Evolutionary conservation across 192 early-diverging fungal species (phyloP), one percentile per base, ranked within the genome.

Genomic region (Thamnidium elegans): DNA sequence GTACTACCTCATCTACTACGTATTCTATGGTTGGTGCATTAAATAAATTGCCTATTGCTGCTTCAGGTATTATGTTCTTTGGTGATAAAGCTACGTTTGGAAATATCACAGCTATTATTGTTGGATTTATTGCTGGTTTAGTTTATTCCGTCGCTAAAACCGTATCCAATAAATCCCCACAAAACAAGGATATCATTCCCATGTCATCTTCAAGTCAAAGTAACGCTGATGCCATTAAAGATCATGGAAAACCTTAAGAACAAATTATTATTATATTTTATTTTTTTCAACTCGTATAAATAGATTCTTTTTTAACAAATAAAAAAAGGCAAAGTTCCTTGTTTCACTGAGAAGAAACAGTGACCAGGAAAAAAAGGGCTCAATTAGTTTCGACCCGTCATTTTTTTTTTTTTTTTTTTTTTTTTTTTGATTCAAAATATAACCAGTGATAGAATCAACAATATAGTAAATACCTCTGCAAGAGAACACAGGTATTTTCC

Each of bases 11-110:
- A n/a, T 86, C 81, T 4, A 93, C 92, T 23, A 93, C 92, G 0
- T 93, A 91, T 72, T 88, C 86, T n/a, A 99, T 99, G 97, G 94
- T 94, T 30, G 97, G 97, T 10, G 94, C 97, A 10, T 87, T 99
- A 50, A 99, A 99, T 78, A 99, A 99, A 71, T 79, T 99, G 34
- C 97, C 97, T 14, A 93, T 99, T 63, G 92, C 95, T 4, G 79
- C 96, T 31, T 90, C 90, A 62, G 94, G 96, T 36, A 98, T 99
- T 81, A 45, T 99, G 11, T 97, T 96, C 81, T 94, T 99, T 79
- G 87, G 87, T 50, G 95, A 95, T 64, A 85, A 87, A 15, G 83
- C 93, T 19, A 92, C 92, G 0, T 72, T 86, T 51, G 94, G 88
- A 32, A 87, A 89, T 64, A 87, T 98, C 17, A 77, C 85, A 44